phyloP scores from a whole-genome alignment of 352 stramenopile species.

The Pythium scleroteichum region DNA sequence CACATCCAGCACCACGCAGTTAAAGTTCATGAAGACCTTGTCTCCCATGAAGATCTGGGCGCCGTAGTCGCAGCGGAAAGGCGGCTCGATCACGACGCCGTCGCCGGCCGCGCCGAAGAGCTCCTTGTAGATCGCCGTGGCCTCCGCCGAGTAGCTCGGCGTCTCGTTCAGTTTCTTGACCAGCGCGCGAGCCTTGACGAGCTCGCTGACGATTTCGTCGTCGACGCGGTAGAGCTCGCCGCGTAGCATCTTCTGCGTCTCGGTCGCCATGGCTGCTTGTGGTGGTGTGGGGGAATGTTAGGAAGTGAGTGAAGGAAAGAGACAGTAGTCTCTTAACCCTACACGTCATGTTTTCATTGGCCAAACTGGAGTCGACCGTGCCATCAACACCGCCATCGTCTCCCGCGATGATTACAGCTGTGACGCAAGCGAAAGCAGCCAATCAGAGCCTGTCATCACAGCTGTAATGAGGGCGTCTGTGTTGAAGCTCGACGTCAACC shows the following conservation, averaged over 20 bases:
- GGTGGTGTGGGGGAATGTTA: too few relatives aligned
- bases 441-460: too few relatives aligned
- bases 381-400: too few relatives aligned
- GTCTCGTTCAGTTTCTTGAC: slow-evolving; percentile 46
- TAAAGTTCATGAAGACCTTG: slow-evolving; percentile 89
- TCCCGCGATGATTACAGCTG: too few relatives aligned
- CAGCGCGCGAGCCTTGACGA: slow-evolving; percentile 33
- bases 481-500: too few relatives aligned
- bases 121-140: slow-evolving; percentile 31
- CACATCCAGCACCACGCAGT: slow-evolving; percentile 85
- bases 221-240: slow-evolving; percentile 56
- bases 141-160: slow-evolving; percentile 27
- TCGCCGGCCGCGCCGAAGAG: slow-evolving; percentile 45
- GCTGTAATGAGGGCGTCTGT: too few relatives aligned
- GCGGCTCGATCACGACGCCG: slow-evolving; percentile 67
- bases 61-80: slow-evolving; percentile 90
- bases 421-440: too few relatives aligned
- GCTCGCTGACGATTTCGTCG: slow-evolving; percentile 37
- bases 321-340: too few relatives aligned
- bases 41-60: slow-evolving; percentile 75
- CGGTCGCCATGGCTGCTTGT: slow-evolving; percentile 27
- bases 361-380: too few relatives aligned
- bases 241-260: slow-evolving; percentile 64
- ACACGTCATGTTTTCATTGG: too few relatives aligned
- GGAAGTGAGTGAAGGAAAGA: too few relatives aligned